phyloP scores from a whole-genome alignment of 2,329 filamentous ascomycete genomes.

The Harringtonia aguacate region DNA sequence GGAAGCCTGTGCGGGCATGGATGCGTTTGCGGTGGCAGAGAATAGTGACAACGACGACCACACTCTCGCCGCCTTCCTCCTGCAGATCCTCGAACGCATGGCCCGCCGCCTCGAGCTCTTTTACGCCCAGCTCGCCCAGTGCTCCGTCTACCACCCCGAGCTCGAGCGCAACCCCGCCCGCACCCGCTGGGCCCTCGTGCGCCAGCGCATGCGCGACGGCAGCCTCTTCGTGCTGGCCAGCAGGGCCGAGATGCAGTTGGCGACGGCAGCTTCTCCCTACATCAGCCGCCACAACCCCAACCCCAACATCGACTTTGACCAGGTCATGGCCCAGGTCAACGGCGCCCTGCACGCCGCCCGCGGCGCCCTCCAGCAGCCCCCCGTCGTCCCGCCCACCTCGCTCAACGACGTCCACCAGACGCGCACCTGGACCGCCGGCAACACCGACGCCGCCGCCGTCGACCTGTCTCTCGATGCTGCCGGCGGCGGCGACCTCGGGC shows the following conservation, averaged over 20 bases:
- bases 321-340: constrained; percentile 30
- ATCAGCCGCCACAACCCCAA: constrained; percentile 17
- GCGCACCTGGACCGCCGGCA: constrained; percentile 3
- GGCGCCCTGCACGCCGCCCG: constrained; percentile 17
- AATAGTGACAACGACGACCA: constrained; percentile 15
- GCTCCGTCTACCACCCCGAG: constrained; percentile 38
- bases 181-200: constrained; percentile 39
- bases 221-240: constrained; percentile 39
- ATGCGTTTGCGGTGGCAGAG: constrained; percentile 35
- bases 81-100: constrained; percentile 42
- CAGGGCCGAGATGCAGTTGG: constrained; percentile 14
- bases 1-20: constrained; percentile 43
- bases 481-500: constrained; percentile 26
- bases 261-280: constrained; percentile 9
- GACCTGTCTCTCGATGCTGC: not conserved
- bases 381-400: constrained; percentile 12
- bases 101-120: constrained; percentile 39
- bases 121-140: constrained; percentile 37
- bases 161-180: constrained; percentile 42
- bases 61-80: constrained; percentile 33
- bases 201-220: constrained; percentile 35
- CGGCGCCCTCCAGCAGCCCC: constrained; percentile 6
- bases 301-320: constrained; percentile 32
- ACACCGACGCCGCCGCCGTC: not conserved
- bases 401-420: constrained; percentile 6